These are phyloP conservation scores for Olyra latifolia DNA, from an alignment of 176 grass and related monocot species.

Conservation along the genomic window DNA sequence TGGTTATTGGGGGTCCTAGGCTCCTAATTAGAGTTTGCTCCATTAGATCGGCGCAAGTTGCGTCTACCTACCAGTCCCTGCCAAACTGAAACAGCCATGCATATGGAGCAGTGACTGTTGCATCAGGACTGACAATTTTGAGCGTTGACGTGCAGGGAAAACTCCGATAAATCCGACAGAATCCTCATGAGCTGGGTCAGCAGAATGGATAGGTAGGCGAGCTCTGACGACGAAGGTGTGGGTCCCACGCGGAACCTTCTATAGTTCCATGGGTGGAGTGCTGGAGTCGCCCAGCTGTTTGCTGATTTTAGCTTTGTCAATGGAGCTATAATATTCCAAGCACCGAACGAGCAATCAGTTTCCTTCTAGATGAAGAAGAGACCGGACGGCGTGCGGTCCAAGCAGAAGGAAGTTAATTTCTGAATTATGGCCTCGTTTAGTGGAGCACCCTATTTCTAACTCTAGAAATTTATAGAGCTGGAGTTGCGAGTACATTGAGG, in stretches of 20 bases:
- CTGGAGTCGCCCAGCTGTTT: neutral
- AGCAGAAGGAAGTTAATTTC: conserved; percentile 22
- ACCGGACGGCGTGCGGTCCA: conserved; percentile 18
- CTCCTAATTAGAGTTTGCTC: neutral
- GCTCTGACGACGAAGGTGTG: neutral
- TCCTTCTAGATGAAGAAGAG: conserved; percentile 41
- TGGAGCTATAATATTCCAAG: neutral
- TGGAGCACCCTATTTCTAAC: too few species aligned
- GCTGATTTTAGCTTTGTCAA: neutral
- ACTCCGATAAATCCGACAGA: conserved; percentile 2
- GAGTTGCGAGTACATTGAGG: too few species aligned
- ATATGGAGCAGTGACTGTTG: neutral
- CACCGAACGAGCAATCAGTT: neutral
- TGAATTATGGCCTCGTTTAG: neutral
- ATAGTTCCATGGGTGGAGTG: neutral
- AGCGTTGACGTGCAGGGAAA: neutral
- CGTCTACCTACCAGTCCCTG: conserved; percentile 16
- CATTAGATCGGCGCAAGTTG: neutral
- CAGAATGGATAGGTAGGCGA: conserved; percentile 10
- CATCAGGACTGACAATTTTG: neutral
- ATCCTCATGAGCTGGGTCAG: neutral
- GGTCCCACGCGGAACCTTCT: conserved; percentile 7
- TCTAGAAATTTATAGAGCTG: too few species aligned
- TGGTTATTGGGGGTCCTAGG: too few species aligned
- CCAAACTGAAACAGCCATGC: neutral